Evolutionary conservation across 2,329 filamentous ascomycete genomes (phyloP).

Genomic region (Metarhizium guizhouense): DNA sequence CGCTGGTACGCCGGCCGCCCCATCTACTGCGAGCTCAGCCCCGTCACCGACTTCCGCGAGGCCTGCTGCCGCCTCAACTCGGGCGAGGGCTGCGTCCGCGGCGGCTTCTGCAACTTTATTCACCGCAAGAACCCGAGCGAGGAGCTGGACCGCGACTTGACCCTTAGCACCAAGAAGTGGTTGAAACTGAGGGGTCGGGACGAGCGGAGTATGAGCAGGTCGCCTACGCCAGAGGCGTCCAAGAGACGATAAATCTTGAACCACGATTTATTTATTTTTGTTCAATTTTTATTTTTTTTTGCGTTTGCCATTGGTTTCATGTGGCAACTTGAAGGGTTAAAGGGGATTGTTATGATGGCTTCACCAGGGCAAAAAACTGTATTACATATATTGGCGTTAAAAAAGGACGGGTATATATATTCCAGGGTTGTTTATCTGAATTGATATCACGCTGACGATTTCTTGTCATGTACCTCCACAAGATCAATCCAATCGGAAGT

Average conservation of each 20-base stretch:
- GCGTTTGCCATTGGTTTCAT: too few species aligned
- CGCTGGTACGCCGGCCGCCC: slow-evolving; percentile 96
- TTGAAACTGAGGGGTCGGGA: slow-evolving; percentile 76
- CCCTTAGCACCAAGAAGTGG: slow-evolving; percentile 93
- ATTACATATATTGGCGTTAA: slow-evolving; percentile 15
- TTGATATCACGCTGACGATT: slow-evolving; percentile 4
- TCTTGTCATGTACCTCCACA: slow-evolving; percentile 5
- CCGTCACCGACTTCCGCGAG: slow-evolving; percentile 96
- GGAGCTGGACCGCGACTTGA: slow-evolving; percentile 81
- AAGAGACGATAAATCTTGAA: slow-evolving; percentile 44
- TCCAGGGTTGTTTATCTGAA: slow-evolving; percentile 8
- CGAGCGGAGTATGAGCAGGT: slow-evolving; percentile 70
- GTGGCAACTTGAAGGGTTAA: neutral
- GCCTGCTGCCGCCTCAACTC: slow-evolving; percentile 92
- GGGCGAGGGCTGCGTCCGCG: slow-evolving; percentile 90
- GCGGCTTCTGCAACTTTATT: slow-evolving; percentile 99
- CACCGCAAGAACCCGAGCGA: slow-evolving; percentile 90
- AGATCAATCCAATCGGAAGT: slow-evolving; percentile 7
- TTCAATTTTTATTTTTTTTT: neutral
- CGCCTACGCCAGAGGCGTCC: slow-evolving; percentile 77
- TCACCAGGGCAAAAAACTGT: neutral
- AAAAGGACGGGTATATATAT: slow-evolving; percentile 11
- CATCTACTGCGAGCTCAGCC: slow-evolving; percentile 95
- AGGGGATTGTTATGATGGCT: neutral
- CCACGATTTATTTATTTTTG: neutral